Percentiles rank a stretch among this genome's conserved stretches.
Evolutionary conservation across 495 filamentous ascomycete genomes (phyloP).

Genomic region (Geoglossum glabrum): DNA sequence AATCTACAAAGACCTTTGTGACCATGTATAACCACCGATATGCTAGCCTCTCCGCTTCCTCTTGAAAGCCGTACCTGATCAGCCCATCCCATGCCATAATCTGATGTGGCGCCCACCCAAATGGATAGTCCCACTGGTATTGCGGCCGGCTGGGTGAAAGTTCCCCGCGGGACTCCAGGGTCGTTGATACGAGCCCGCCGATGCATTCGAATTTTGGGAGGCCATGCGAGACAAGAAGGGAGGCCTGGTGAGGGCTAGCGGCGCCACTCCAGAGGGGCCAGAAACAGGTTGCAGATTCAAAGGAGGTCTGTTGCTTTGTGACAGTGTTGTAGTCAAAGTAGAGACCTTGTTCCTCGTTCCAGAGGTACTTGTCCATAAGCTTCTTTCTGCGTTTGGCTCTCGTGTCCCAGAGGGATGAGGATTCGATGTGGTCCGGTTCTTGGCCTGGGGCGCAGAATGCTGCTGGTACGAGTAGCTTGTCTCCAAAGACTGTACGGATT

Average conservation of each 20-base stretch:
- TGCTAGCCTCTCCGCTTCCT: slow-evolving; percentile 67
- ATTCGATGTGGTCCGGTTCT: slow-evolving; percentile 41
- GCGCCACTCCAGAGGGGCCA: slow-evolving; percentile 94
- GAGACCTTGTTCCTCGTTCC: slow-evolving; percentile 80
- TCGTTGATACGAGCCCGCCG: slow-evolving; percentile 79
- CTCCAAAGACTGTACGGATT: slow-evolving; percentile 64
- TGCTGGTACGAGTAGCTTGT: slow-evolving; percentile 52
- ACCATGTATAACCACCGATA: slow-evolving; percentile 98
- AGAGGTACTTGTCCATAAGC: slow-evolving; percentile 71
- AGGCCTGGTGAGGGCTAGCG: slow-evolving; percentile 58
- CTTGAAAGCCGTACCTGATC: slow-evolving; percentile 71
- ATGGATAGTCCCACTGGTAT: slow-evolving; percentile 95
- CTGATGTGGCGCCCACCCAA: slow-evolving; percentile 96
- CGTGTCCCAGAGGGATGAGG: slow-evolving; percentile 73
- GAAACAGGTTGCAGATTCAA: slow-evolving; percentile 80
- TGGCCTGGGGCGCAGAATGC: slow-evolving; percentile 49
- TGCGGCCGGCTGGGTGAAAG: slow-evolving; percentile 71
- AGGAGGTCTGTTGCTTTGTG: slow-evolving; percentile 51
- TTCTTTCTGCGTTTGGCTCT: slow-evolving; percentile 59
- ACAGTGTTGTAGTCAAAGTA: slow-evolving; percentile 90
- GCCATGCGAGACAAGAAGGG: slow-evolving; percentile 48
- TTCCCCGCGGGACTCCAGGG: slow-evolving; percentile 62
- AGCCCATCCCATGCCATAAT: slow-evolving; percentile 93
- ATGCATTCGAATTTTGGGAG: slow-evolving; percentile 70
- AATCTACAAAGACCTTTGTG: slow-evolving; percentile 89